Evolutionary conservation across 345 rosid species (phyloP).

Genomic region (Corchorus olitorius): DNA sequence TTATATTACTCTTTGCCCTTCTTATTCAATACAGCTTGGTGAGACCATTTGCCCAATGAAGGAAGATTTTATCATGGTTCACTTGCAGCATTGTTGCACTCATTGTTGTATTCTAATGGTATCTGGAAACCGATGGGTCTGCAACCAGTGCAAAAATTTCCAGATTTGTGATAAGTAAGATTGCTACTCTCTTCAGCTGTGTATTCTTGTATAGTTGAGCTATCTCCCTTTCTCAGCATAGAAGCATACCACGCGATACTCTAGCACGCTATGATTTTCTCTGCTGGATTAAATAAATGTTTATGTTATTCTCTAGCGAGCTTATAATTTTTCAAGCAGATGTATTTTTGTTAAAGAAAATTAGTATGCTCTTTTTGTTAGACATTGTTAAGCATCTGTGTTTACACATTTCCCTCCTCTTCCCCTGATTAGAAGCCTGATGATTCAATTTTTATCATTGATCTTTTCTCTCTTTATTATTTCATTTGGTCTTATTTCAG

Average conservation of each 20-base stretch:
- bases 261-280: neutral
- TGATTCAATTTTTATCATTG: neutral
- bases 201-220: neutral
- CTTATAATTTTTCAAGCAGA: neutral
- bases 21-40: conserved; percentile 71
- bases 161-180: conserved; percentile 93
- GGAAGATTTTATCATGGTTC: conserved; percentile 99
- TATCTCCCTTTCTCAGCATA: neutral
- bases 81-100: conserved; percentile 86
- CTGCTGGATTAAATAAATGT: neutral
- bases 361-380: neutral
- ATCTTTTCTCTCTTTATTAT: neutral
- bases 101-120: conserved; percentile 95
- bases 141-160: conserved; percentile 90
- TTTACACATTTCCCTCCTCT: neutral
- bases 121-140: conserved; percentile 86
- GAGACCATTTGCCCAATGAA: conserved; percentile 97
- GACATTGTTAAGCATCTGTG: neutral
- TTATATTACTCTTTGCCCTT: conserved; percentile 15
- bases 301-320: neutral
- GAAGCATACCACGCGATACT: neutral
- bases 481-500: neutral
- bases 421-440: neutral
- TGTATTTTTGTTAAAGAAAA: neutral
- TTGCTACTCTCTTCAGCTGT: conserved; percentile 22